These are phyloP conservation scores for Agrostemma githago DNA, from an alignment of 148 eudicot genomes.

Conservation along the genomic window DNA sequence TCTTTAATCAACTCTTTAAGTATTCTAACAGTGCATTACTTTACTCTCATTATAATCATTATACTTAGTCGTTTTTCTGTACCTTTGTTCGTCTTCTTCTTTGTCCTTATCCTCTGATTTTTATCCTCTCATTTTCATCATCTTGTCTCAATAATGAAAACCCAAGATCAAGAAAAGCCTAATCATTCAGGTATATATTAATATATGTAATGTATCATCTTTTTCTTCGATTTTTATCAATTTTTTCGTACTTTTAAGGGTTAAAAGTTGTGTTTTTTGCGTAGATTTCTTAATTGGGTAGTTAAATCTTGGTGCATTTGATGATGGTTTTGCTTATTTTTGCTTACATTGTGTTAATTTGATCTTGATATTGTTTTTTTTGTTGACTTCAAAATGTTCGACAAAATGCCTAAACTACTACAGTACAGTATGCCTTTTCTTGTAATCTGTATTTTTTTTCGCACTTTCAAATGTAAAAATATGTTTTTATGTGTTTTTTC, in stretches of 20 bases:
- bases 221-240: background rate
- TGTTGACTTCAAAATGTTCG: slow-evolving; percentile 15
- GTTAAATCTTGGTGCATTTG: background rate
- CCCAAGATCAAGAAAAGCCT: slow-evolving; percentile 30
- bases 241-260: background rate
- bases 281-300: background rate
- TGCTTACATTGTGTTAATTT: background rate
- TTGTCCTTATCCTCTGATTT: slow-evolving; percentile 6
- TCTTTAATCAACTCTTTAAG: background rate
- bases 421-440: too few species aligned
- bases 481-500: too few species aligned
- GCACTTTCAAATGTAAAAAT: too few species aligned
- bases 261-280: background rate
- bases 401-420: slow-evolving; percentile 19
- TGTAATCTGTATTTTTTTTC: background rate
- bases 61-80: background rate
- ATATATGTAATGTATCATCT: background rate
- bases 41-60: too few species aligned
- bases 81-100: background rate
- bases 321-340: background rate
- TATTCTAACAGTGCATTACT: background rate
- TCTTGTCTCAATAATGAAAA: slow-evolving; percentile 32
- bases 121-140: background rate
- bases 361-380: background rate
- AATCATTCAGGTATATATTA: slow-evolving; percentile 29